phyloP scores from a whole-genome alignment of 768 basidiomycete genomes.

The Guyanaporus albipodus region DNA sequence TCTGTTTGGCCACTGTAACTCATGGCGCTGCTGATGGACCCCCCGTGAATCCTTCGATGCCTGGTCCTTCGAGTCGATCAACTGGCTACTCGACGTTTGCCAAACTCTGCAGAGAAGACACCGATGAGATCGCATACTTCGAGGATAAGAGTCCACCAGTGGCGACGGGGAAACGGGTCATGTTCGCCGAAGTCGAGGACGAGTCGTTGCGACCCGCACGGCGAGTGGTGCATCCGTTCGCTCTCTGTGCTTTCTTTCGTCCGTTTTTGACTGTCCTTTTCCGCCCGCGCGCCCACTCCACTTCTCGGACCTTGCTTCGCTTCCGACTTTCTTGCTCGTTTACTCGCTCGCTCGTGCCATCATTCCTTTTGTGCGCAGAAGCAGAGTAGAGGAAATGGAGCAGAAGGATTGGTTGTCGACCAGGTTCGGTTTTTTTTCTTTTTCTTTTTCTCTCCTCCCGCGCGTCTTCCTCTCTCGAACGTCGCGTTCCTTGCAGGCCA shows the following conservation, averaged over 20 bases:
- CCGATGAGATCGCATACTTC: conserved; percentile 25
- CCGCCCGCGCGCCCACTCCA: too few relatives aligned
- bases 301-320: neutral
- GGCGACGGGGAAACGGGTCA: conserved; percentile 23
- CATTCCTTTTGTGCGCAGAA: conserved; percentile 16
- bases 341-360: neutral
- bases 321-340: neutral
- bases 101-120: conserved; percentile 25
- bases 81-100: conserved; percentile 19
- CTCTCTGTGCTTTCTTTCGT: neutral
- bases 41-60: conserved; percentile 7
- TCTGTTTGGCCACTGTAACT: conserved; percentile 6
- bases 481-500: conserved; percentile 4
- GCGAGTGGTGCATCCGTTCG: conserved; percentile 20
- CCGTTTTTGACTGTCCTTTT: neutral
- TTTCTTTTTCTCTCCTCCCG: neutral
- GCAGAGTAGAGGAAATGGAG: conserved; percentile 15
- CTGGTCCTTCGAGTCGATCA: conserved; percentile 21
- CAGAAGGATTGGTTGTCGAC: conserved; percentile 14
- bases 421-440: conserved; percentile 19
- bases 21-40: conserved; percentile 3
- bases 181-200: conserved; percentile 20
- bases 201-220: conserved; percentile 26
- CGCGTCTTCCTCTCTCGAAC: neutral
- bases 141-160: conserved; percentile 18